Base-by-base conservation (phyloP, 164 flowering plant species). In the Kingdonia uniflora region DNA sequence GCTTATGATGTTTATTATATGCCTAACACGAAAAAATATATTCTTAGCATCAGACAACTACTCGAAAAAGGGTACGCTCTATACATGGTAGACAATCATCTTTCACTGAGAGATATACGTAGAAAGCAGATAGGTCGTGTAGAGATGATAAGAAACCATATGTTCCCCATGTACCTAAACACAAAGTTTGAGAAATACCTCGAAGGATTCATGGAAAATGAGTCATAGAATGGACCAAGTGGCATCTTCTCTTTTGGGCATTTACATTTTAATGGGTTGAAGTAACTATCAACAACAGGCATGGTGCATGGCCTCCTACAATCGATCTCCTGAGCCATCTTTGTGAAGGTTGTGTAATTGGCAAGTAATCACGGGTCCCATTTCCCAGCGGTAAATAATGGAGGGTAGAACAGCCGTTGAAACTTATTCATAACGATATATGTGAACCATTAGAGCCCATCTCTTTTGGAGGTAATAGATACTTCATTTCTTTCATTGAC, bases 381-480 rank as follows among this genome's bases (percentile, higher is more conserved):
- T 49, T 49, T n/a, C 52, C 19, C 7, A 26, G 7, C 12, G 52
- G 19, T 0, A 15, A 25, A 11, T 26, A 33, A 25, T 2, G 4
- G 19, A 21, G 11, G 0, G 19, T 1, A 49, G 19, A 15, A 14
- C 37, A 14, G 19, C 19, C 19, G 17, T 26, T 49, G 19, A 4
- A 49, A n/a, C 35, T 49, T 13, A 12, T 49, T 12, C 38, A 49
- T 16, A 12, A 29, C 5, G 19, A 49, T 25, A 26, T 49, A 2
- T 49, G 52, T 2, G 38, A 33, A 4, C 38, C 52, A 14, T 10
- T 49, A 5, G 19, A 49, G 16, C n/a, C 52, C 5, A 4, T 14
- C 2, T 49, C 38, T 11, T 21, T 12, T 24, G 52, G 52, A 49
- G 52, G 52, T 49, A 49, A 26, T 20, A 21, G 26, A 1, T 47